These are phyloP conservation scores for Aspergillus bridgeri DNA, from an alignment of 495 filamentous ascomycete species.

Conservation along the genomic window DNA sequence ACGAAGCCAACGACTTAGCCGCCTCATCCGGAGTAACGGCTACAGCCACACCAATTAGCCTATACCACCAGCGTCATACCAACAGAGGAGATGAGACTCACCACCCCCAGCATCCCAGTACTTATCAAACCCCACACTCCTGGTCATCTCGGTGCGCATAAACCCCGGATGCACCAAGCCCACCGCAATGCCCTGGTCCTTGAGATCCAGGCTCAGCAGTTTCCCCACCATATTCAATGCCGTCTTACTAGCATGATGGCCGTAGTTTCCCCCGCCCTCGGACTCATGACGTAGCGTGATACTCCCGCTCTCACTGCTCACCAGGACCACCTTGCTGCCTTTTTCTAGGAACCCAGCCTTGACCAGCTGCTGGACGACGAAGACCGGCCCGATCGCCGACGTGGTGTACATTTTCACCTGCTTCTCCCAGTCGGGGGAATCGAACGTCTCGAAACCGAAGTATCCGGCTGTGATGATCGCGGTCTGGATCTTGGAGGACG, in stretches of 20 bases:
- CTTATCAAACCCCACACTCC: slow-evolving; percentile 65
- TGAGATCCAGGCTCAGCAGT: slow-evolving; percentile 64
- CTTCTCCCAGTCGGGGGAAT: slow-evolving; percentile 61
- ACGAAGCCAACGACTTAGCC: slow-evolving; percentile 58
- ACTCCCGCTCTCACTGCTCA: slow-evolving; percentile 65
- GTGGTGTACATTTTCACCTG: slow-evolving; percentile 70
- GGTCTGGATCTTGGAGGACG: slow-evolving; percentile 46
- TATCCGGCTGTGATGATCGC: slow-evolving; percentile 67
- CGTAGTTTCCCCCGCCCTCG: slow-evolving; percentile 70
- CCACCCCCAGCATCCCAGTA: slow-evolving; percentile 65
- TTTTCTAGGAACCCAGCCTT: slow-evolving; percentile 47
- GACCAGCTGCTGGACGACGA: slow-evolving; percentile 59
- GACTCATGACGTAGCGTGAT: slow-evolving; percentile 63
- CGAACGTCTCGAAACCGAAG: slow-evolving; percentile 61
- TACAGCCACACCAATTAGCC: slow-evolving; percentile 15
- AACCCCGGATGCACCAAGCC: slow-evolving; percentile 70
- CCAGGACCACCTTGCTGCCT: slow-evolving; percentile 60
- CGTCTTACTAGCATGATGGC: slow-evolving; percentile 68
- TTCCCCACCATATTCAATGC: slow-evolving; percentile 75
- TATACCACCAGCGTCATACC: neutral
- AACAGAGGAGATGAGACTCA: slow-evolving; percentile 23
- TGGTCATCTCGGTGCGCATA: slow-evolving; percentile 74
- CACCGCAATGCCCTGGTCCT: slow-evolving; percentile 59
- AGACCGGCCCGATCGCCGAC: slow-evolving; percentile 61
- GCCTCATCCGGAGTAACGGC: slow-evolving; percentile 67